Percentiles rank a stretch among this genome's conserved stretches.
phyloP scores from a whole-genome alignment of 2,329 filamentous ascomycete species.

The Fusarium decemcellulare region DNA sequence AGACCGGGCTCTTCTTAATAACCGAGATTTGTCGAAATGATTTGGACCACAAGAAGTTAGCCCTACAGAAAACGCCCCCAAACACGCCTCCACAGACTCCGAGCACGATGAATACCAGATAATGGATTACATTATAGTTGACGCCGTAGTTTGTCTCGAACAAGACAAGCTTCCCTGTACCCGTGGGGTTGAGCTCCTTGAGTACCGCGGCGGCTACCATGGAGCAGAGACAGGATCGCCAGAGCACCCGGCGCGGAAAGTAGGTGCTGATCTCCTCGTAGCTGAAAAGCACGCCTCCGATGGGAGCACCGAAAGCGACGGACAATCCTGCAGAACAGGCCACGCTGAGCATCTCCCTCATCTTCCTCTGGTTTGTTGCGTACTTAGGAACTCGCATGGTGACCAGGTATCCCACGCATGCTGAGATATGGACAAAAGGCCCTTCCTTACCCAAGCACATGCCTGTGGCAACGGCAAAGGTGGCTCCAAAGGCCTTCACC shows the following conservation, averaged over 20 bases:
- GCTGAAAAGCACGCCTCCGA: constrained; percentile 34
- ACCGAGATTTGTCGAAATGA: constrained; percentile 17
- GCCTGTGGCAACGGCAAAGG: constrained; percentile 31
- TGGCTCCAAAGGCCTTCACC: constrained; percentile 31
- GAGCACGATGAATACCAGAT: constrained; percentile 21
- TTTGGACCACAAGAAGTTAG: constrained; percentile 30
- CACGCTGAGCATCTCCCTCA: constrained; percentile 34
- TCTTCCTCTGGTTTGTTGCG: constrained; percentile 12
- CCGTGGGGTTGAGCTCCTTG: constrained; percentile 28
- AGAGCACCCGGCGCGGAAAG: constrained; percentile 28
- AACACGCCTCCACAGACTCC: constrained; percentile 24
- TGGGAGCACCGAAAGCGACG: constrained; percentile 30
- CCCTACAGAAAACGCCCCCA: constrained; percentile 27
- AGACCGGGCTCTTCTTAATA: constrained; percentile 26
- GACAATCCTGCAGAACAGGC: constrained; percentile 30
- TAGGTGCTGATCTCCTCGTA: constrained; percentile 40
- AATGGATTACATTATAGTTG: constrained; percentile 30
- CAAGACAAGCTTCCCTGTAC: constrained; percentile 29
- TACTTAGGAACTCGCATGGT: constrained; percentile 25
- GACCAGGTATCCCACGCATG: constrained; percentile 30
- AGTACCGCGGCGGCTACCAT: constrained; percentile 29
- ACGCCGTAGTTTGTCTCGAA: constrained; percentile 39
- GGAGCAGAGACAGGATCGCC: constrained; percentile 30
- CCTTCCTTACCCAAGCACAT: constrained; percentile 38
- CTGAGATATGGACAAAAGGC: constrained; percentile 33